These are phyloP conservation scores for Penicillium malachiteum DNA, from an alignment of 495 filamentous ascomycete species.

Conservation along the genomic window DNA sequence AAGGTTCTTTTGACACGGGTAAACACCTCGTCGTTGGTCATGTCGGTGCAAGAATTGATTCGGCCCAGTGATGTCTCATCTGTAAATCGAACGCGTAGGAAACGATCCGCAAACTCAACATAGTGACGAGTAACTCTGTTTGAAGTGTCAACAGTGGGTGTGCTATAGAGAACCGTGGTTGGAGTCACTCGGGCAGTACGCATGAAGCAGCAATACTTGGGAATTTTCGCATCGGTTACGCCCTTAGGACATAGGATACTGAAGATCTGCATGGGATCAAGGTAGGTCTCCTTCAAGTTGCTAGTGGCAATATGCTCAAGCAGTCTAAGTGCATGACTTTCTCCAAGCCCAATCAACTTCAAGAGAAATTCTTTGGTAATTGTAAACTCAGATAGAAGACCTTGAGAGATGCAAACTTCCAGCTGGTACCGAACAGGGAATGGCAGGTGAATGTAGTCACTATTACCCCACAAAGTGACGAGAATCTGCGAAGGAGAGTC, in stretches of 20 bases:
- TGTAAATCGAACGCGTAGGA: constrained; percentile 87
- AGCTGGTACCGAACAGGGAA: constrained; percentile 86
- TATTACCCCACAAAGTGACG: constrained; percentile 15
- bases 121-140: constrained; percentile 83
- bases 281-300: constrained; percentile 51
- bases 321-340: constrained; percentile 48
- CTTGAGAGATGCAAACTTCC: constrained; percentile 84
- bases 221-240: constrained; percentile 53
- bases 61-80: constrained; percentile 71
- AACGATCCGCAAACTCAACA: constrained; percentile 66
- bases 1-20: constrained; percentile 69
- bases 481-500: constrained; percentile 11
- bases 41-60: constrained; percentile 55
- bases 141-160: constrained; percentile 77
- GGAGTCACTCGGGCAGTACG: constrained; percentile 80
- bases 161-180: constrained; percentile 73
- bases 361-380: constrained; percentile 64
- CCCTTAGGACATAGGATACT: constrained; percentile 44
- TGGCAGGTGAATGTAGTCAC: constrained; percentile 49
- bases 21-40: constrained; percentile 68
- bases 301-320: constrained; percentile 63
- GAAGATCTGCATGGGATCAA: constrained; percentile 76
- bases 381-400: constrained; percentile 75
- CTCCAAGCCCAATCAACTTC: constrained; percentile 52
- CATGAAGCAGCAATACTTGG: constrained; percentile 68